phyloP scores from a whole-genome alignment of 2,329 filamentous ascomycete genomes.

The Ambrosiella beaveri region DNA sequence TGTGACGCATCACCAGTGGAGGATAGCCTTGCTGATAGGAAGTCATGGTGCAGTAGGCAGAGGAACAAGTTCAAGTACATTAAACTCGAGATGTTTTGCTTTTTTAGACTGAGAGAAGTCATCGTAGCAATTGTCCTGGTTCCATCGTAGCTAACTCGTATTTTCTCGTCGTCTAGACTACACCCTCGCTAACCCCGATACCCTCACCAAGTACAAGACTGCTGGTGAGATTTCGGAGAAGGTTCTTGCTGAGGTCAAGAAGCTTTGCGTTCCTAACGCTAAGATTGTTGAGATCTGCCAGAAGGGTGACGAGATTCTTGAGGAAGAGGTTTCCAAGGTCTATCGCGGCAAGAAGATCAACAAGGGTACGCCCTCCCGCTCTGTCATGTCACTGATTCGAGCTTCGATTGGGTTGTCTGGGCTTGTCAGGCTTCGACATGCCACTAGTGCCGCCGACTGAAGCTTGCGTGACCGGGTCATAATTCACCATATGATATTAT shows the following conservation, averaged over 20 bases:
- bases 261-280: conserved; percentile 61
- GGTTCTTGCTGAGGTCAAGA: conserved; percentile 70
- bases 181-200: conserved; percentile 79
- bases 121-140: too few relatives aligned
- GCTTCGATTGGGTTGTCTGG: not conserved
- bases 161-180: conserved; percentile 44
- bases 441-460: too few relatives aligned
- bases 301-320: conserved; percentile 85
- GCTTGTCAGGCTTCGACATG: not conserved
- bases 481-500: not conserved
- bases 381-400: not conserved
- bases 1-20: conserved; percentile 1
- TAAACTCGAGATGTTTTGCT: not conserved
- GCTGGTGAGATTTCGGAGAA: conserved; percentile 90
- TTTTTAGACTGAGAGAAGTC: too few relatives aligned
- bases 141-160: not conserved
- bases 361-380: conserved; percentile 45
- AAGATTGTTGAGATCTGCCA: conserved; percentile 92
- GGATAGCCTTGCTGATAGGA: not conserved
- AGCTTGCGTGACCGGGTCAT: not conserved
- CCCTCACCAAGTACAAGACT: conserved; percentile 97
- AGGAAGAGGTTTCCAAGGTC: conserved; percentile 86
- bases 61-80: not conserved
- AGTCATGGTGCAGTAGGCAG: not conserved
- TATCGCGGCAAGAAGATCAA: conserved; percentile 95